These are phyloP conservation scores for Mucor plumbeus DNA, from an alignment of 371 early-diverging fungal genomes.

Conservation along the genomic window DNA sequence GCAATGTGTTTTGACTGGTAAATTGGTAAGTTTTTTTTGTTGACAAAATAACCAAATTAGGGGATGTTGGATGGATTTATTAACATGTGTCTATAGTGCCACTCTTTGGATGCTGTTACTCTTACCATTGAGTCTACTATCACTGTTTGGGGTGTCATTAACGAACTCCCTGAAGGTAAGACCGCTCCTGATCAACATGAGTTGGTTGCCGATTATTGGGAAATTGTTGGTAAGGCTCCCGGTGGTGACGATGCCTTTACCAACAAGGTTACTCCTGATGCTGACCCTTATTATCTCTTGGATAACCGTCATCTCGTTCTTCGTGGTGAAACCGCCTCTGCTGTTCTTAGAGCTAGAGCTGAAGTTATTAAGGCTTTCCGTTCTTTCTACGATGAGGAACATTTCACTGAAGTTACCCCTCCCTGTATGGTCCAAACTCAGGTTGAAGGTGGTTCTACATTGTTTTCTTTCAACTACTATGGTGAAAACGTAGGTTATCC, in stretches of 20 bases:
- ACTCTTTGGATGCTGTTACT: constrained; percentile 93
- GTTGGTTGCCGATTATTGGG: constrained; percentile 96
- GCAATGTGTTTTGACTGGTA: constrained; percentile 92
- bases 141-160: constrained; percentile 85
- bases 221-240: constrained; percentile 92
- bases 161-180: constrained; percentile 92
- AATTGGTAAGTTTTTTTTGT: constrained; percentile 62
- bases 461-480: constrained; percentile 98
- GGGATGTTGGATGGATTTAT: not conserved
- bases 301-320: constrained; percentile 98
- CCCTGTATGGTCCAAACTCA: constrained; percentile 99
- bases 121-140: constrained; percentile 94
- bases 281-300: constrained; percentile 87
- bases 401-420: constrained; percentile 96
- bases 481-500: constrained; percentile 72
- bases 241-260: constrained; percentile 94
- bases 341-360: constrained; percentile 92
- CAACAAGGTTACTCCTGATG: constrained; percentile 88
- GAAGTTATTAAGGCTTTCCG: constrained; percentile 93
- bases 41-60: not conserved
- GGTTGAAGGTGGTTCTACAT: constrained; percentile 99
- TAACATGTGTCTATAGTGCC: constrained; percentile 65
- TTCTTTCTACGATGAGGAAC: constrained; percentile 86
- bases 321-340: constrained; percentile 92
- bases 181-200: constrained; percentile 97